Evolutionary conservation across 139 green algal species (phyloP).

Genomic region (Micromonas pusilla): DNA sequence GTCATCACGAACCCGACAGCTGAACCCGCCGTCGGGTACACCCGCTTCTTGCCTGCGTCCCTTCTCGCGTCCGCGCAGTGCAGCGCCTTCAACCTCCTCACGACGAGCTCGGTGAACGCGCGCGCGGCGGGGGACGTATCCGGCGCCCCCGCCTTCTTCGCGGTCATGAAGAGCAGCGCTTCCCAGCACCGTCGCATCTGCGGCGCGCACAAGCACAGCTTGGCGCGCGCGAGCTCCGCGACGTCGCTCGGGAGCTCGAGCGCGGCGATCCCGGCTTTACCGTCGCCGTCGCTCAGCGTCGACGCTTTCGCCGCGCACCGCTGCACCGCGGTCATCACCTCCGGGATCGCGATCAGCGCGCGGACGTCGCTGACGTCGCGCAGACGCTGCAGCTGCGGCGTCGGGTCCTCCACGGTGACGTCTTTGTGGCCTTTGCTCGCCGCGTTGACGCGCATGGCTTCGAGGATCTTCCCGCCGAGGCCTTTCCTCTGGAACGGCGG

Average conservation of each 20-base stretch:
- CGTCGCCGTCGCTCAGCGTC: not conserved
- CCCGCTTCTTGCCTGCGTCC: constrained; percentile 11
- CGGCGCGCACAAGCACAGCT: constrained; percentile 10
- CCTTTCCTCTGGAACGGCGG: constrained; percentile 61
- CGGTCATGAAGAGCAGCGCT: constrained; percentile 17
- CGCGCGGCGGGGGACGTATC: not conserved
- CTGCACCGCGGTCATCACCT: not conserved
- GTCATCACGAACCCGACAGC: constrained; percentile 10
- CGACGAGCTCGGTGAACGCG: not conserved
- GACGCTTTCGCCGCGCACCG: not conserved
- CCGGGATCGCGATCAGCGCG: not conserved
- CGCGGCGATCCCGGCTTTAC: not conserved
- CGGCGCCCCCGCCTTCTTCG: not conserved
- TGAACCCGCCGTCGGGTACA: not conserved
- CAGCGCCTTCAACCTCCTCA: constrained; percentile 3
- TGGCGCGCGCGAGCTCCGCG: not conserved
- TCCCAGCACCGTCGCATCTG: constrained; percentile 11
- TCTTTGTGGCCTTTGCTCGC: not conserved
- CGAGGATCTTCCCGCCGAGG: constrained; percentile 56
- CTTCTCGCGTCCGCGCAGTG: not conserved
- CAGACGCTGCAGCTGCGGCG: constrained; percentile 51
- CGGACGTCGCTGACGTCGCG: constrained; percentile 6
- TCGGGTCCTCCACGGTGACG: constrained; percentile 81
- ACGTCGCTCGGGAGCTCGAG: not conserved
- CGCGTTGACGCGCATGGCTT: constrained; percentile 50